Base-by-base conservation (phyloP, 768 basidiomycete genomes). In the Myochromella boudieri region DNA sequence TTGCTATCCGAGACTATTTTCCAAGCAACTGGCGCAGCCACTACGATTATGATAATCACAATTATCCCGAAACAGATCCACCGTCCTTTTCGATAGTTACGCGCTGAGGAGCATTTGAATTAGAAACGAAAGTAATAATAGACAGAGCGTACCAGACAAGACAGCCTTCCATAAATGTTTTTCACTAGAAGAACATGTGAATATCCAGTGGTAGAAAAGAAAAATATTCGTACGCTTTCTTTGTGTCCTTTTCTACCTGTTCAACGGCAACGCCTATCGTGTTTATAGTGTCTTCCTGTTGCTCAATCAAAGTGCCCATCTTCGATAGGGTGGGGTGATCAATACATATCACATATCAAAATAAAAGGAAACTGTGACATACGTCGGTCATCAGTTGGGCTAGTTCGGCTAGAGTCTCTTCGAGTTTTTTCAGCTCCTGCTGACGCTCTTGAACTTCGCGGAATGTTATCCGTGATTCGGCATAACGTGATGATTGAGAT, bases 391-490 rank as follows among this genome's bases (percentile, higher is more conserved):
- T 93, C 56, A 97, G 67, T 60, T 91, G 88, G 3, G 88, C 90
- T 38, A 97, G 75, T 63, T 95, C 91, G n/a, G 80, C 85, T 38
- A 95, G 68, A 3, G 93, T 97, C 55, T 80, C 75, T 64, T 95
- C 93, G 60, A 97, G 91, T 63, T 80, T 82, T 55, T 79, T 77
- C 54, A 97, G 80, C 50, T 97, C 92, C 58, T 85, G 77, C 61
- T 95, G 91, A 26, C 94, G 79, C 48, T 87, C 82, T 62, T 95
- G 94, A 0, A 94, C 92, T 67, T 97, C 94, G 40, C 82, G 77
- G 64, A 86, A 91, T 0, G 89, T 92, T 34, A 79, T 77, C 37
- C 91, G 75, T 14, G 91, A 84, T 54, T 91, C 87, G 25, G 84
- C 89, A 63, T 91, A 91, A n/a, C 82, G 81, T 40, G 80, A 82